These are phyloP conservation scores for Gnomoniopsis smithogilvyi DNA, from an alignment of 2,329 filamentous ascomycete genomes.

Conservation along the genomic window DNA sequence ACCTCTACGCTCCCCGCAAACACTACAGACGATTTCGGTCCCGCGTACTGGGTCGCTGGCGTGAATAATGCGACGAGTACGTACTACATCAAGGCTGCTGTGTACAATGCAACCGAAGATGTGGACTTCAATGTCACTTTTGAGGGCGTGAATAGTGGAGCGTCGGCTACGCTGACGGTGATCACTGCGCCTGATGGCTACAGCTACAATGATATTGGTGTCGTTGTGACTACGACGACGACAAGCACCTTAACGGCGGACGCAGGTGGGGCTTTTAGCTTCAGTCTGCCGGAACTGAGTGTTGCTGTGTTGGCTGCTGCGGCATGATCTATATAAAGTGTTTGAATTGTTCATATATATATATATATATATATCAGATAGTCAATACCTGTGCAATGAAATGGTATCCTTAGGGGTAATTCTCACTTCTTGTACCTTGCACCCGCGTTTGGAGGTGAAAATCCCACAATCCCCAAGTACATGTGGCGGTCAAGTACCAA, in stretches of 20 bases:
- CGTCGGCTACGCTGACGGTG: constrained; percentile 40
- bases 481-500: background rate
- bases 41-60: constrained; percentile 16
- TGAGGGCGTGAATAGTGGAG: constrained; percentile 37
- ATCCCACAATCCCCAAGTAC: background rate
- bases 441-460: background rate
- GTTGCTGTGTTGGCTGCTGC: constrained; percentile 52
- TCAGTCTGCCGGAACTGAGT: constrained; percentile 51
- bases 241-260: constrained; percentile 37
- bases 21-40: constrained; percentile 22
- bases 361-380: background rate
- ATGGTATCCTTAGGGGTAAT: background rate
- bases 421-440: background rate
- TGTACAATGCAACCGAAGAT: constrained; percentile 42
- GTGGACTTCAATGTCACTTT: constrained; percentile 45
- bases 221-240: constrained; percentile 47
- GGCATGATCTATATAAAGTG: background rate
- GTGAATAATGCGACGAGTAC: constrained; percentile 21
- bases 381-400: background rate
- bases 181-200: constrained; percentile 43
- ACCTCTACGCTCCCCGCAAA: constrained; percentile 14
- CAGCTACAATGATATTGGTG: constrained; percentile 40
- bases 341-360: too few relatives aligned
- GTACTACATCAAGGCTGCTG: constrained; percentile 15
- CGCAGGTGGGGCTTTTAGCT: constrained; percentile 45